Evolutionary conservation across 306 rosid species (phyloP).

Genomic region (Neltuma alba): DNA sequence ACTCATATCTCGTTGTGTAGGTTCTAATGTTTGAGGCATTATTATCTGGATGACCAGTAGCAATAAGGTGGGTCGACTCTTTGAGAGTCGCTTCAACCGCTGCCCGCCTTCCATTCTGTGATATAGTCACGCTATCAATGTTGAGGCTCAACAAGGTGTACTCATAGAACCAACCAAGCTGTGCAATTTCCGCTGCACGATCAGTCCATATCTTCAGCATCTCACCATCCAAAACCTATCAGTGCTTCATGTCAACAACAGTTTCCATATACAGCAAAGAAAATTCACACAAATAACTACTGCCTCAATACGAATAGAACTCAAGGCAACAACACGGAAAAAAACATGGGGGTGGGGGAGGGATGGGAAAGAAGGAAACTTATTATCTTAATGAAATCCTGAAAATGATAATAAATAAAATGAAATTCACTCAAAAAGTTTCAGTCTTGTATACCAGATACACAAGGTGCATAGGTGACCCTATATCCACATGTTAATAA

Average conservation of each 20-base stretch:
- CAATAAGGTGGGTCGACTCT: conserved; percentile 72
- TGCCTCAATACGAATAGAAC: conserved; percentile 3
- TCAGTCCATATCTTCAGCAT: conserved; percentile 96
- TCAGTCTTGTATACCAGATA: conserved; percentile 10
- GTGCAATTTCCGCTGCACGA: conserved; percentile 86
- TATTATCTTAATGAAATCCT: not conserved
- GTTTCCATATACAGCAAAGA: conserved; percentile 17
- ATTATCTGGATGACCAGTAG: conserved; percentile 68
- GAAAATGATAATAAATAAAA: conserved; percentile 10
- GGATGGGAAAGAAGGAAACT: not conserved
- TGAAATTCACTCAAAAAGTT: conserved; percentile 17
- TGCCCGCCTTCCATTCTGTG: conserved; percentile 77
- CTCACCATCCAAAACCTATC: conserved; percentile 87
- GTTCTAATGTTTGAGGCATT: conserved; percentile 69
- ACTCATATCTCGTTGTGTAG: conserved; percentile 87
- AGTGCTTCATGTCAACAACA: conserved; percentile 33
- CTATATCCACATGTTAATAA: not conserved
- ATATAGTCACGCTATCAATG: conserved; percentile 85
- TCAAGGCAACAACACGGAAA: not conserved
- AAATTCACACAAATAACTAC: not conserved
- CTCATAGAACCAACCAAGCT: conserved; percentile 85
- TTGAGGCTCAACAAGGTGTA: conserved; percentile 69
- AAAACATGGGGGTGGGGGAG: too few relatives aligned
- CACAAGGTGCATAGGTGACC: not conserved
- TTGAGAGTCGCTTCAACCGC: conserved; percentile 89